Evolutionary conservation across 2,329 filamentous ascomycete genomes (phyloP), one percentile per base, ranked within the genome.

Genomic region (Emydomyces testavorans): DNA sequence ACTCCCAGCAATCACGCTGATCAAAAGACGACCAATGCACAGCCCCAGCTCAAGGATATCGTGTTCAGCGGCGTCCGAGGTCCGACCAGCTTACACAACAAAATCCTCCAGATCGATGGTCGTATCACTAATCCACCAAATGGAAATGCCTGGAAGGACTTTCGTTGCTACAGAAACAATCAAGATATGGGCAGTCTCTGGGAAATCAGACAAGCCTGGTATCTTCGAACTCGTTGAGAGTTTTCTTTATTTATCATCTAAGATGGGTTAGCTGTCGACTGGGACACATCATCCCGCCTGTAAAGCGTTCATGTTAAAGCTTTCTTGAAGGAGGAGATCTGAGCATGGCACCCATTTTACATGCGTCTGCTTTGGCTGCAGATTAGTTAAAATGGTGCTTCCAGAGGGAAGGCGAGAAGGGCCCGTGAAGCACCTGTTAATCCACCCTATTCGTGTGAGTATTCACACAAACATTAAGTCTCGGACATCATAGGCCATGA

Each of bases 181-280:
- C 68, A 71, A 55, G 68, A 71, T 36, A 68, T 71, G 56, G 68
- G 68, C 3, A 68, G 60, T 46, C 58, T 70, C 18, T 71, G 64
- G 58, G 68, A 71, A 34, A 58, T 71, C 37, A 58, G 68, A 36
- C 63, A 69, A 47, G 58, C 57, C 41, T 68, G 65, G 66, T 69
- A 57, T 51, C 13, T 60, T 15, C 62, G 56, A 46, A 50, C 54
- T 43, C 32, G 13, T n/a, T 35, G 32, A 49, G 11, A 18, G 2
- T 2, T 21, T 21, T 16, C 31, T 29, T 29, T 1, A 16, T 31
- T n/a, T n/a, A n/a, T n/a, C n/a, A n/a, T n/a, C n/a, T n/a, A n/a
- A n/a, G n/a, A n/a, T n/a, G n/a, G n/a, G n/a, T n/a, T n/a, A n/a
- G n/a, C n/a, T n/a, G n/a, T n/a, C n/a, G n/a, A n/a, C n/a, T n/a